Evolutionary conservation across 1,139 yeast genomes (phyloP).

Genomic region (Zygosaccharomyces pseudobailii): DNA sequence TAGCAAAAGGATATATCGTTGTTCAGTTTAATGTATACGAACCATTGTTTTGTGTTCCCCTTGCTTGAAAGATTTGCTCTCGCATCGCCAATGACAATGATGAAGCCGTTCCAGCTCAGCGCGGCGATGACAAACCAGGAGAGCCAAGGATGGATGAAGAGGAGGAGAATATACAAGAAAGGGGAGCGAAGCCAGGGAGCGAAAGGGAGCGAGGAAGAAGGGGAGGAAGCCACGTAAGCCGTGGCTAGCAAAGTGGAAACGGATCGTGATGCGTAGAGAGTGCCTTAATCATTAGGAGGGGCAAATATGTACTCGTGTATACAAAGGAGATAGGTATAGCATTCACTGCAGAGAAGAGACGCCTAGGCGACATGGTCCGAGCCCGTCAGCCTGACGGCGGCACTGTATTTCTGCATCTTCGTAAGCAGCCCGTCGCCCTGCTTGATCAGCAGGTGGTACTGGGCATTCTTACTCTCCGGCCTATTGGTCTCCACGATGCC

Average conservation of each 20-base stretch:
- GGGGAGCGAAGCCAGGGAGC: not conserved
- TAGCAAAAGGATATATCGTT: not conserved
- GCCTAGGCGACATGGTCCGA: slow-evolving; percentile 60
- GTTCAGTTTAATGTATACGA: not conserved
- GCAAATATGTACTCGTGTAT: not conserved
- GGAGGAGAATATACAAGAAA: not conserved
- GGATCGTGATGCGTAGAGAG: no score
- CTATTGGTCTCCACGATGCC: slow-evolving; percentile 95
- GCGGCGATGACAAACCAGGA: not conserved
- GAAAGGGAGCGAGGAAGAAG: not conserved
- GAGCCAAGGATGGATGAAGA: not conserved
- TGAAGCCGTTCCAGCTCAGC: not conserved
- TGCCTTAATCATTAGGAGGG: not conserved
- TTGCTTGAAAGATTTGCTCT: not conserved
- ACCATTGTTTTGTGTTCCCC: not conserved
- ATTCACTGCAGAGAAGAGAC: not conserved
- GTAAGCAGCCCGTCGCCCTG: slow-evolving; percentile 92
- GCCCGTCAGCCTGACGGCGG: slow-evolving; percentile 93
- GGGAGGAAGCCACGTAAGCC: not conserved
- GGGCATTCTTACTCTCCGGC: slow-evolving; percentile 93
- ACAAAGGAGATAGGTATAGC: no score
- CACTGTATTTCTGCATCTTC: slow-evolving; percentile 92
- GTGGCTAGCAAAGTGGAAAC: no score
- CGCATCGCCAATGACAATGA: not conserved
- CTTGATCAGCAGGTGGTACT: slow-evolving; percentile 80